Percentiles rank a stretch among this genome's conserved stretches.
Conservation (phyloP, 1,284 basidiomycete genomes). For the Rhodotorula sp. region DNA sequence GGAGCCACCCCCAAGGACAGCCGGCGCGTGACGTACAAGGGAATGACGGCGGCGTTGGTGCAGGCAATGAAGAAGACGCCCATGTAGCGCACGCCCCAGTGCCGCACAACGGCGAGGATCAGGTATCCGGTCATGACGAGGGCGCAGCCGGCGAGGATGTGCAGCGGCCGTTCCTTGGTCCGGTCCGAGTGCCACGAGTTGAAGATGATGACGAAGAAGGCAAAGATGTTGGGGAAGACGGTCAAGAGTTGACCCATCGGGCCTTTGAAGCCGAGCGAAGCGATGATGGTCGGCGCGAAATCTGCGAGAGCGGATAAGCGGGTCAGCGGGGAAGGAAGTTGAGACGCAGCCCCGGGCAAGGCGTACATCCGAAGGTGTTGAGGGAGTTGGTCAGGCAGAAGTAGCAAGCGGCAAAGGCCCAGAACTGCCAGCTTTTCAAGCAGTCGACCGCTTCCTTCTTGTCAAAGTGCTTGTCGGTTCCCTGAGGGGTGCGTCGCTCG, state of each 20-base stretch:
- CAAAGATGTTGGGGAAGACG: conserved; percentile 29
- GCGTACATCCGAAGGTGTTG: conserved; percentile 19
- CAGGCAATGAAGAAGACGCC: conserved; percentile 46
- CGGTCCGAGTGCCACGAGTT: conserved; percentile 30
- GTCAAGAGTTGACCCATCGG: conserved; percentile 35
- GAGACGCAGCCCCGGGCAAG: background rate
- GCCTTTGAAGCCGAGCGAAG: conserved; percentile 22
- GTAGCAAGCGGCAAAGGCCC: conserved; percentile 40
- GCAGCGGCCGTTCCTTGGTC: conserved; percentile 38
- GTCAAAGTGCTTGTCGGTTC: conserved; percentile 47
- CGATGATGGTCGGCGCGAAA: conserved; percentile 28
- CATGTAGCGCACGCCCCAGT: conserved; percentile 42
- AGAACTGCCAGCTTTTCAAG: conserved; percentile 45
- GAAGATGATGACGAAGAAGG: conserved; percentile 32
- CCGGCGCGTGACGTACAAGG: conserved; percentile 21
- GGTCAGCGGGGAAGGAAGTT: conserved; percentile 14
- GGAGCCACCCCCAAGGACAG: too few relatives aligned
- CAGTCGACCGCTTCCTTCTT: conserved; percentile 35
- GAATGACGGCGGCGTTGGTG: conserved; percentile 45
- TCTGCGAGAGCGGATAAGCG: background rate
- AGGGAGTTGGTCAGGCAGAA: conserved; percentile 19
- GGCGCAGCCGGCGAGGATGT: conserved; percentile 11
- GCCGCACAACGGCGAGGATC: conserved; percentile 42
- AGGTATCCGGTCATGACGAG: conserved; percentile 42
- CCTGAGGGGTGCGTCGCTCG: background rate